A percentile compares a stretch with the other conserved stretches of the same genome.
phyloP scores from a whole-genome alignment of 2,329 filamentous ascomycete species.

The Venturia aucupariae region DNA sequence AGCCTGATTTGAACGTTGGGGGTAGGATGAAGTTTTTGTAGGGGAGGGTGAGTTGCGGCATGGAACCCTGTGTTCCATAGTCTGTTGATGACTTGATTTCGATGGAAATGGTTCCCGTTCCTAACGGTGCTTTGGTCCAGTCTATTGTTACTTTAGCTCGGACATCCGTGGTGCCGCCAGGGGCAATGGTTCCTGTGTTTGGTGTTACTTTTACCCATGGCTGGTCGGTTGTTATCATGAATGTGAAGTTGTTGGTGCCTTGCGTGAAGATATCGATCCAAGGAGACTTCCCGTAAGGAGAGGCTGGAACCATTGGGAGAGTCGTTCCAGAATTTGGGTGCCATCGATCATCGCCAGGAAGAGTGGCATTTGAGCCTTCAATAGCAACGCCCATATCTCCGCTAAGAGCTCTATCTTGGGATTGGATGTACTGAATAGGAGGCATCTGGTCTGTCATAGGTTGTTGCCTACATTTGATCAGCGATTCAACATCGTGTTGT shows the following conservation, averaged over 20 bases:
- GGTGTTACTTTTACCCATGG: conserved; percentile 45
- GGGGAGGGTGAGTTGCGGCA: conserved; percentile 44
- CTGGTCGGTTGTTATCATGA: conserved; percentile 42
- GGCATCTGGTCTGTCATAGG: conserved; percentile 62
- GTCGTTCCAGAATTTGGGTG: conserved; percentile 45
- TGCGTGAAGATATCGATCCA: conserved; percentile 51
- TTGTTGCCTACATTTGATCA: conserved; percentile 50
- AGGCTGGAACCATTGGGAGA: conserved; percentile 48
- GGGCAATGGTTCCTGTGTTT: conserved; percentile 40
- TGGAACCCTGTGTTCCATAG: conserved; percentile 33
- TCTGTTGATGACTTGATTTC: conserved; percentile 45
- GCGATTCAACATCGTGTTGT: not conserved
- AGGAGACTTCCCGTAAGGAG: conserved; percentile 44
- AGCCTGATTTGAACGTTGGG: conserved; percentile 45
- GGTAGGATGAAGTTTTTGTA: conserved; percentile 43
- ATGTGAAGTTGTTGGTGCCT: conserved; percentile 45
- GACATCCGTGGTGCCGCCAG: conserved; percentile 35
- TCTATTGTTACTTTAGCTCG: conserved; percentile 49
- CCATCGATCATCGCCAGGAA: conserved; percentile 57
- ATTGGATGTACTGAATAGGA: conserved; percentile 51
- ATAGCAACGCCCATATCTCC: conserved; percentile 56
- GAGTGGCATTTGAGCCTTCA: conserved; percentile 56
- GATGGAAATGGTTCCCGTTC: conserved; percentile 33
- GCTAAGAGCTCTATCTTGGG: conserved; percentile 46
- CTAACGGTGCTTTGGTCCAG: conserved; percentile 40